Conservation (phyloP, 306 rosid species). For the Potentilla sterilis region DNA sequence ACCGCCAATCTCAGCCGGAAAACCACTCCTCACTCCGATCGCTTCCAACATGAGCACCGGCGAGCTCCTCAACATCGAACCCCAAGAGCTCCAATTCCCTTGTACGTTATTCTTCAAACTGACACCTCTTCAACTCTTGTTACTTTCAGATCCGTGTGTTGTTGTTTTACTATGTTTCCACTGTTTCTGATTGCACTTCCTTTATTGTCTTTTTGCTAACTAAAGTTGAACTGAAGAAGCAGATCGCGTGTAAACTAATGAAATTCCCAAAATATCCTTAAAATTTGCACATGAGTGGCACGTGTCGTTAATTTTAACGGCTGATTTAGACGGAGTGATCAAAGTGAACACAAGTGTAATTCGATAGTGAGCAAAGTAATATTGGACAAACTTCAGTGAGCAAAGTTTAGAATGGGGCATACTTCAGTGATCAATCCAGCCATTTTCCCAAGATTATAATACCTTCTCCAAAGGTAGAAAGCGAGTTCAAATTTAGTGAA, state of each 20-base stretch:
- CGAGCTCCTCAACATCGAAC: slow-evolving; percentile 74
- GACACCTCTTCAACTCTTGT: not conserved
- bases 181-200: slow-evolving; percentile 30
- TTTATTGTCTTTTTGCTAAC: not conserved
- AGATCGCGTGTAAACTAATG: slow-evolving; percentile 98
- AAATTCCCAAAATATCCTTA: too few relatives aligned
- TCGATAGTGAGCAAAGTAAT: too few relatives aligned
- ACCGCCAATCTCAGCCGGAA: not conserved
- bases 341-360: too few relatives aligned
- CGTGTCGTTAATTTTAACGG: too few relatives aligned
- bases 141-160: slow-evolving; percentile 29
- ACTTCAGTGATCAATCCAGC: too few relatives aligned
- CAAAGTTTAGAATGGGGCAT: too few relatives aligned
- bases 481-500: too few relatives aligned
- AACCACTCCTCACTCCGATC: slow-evolving; percentile 34
- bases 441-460: too few relatives aligned
- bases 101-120: slow-evolving; percentile 37
- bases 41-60: slow-evolving; percentile 62
- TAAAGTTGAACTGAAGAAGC: slow-evolving; percentile 87
- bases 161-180: slow-evolving; percentile 14
- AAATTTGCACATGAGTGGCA: too few relatives aligned
- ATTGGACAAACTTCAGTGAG: too few relatives aligned
- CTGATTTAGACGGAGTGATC: too few relatives aligned
- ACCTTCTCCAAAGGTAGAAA: too few relatives aligned
- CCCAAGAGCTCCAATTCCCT: slow-evolving; percentile 84